phyloP scores from a whole-genome alignment of 2,329 filamentous ascomycete genomes.

The Madurella mycetomatis region DNA sequence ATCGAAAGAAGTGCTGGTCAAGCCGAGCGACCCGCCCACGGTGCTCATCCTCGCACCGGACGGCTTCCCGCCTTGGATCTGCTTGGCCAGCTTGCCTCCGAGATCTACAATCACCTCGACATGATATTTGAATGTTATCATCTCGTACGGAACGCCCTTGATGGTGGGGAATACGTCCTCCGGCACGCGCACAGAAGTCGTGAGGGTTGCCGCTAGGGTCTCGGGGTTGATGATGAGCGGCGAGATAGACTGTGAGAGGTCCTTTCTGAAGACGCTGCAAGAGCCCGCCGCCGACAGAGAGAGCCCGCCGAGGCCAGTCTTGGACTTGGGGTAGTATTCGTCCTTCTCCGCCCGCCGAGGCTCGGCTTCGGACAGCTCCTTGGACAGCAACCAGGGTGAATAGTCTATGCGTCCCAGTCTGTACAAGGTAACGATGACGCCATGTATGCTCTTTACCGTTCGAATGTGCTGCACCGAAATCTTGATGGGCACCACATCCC shows the following conservation, averaged over 20 bases:
- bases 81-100: slow-evolving; percentile 76
- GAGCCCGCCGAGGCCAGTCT: slow-evolving; percentile 79
- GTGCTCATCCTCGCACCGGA: slow-evolving; percentile 36
- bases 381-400: slow-evolving; percentile 50
- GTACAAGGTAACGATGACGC: slow-evolving; percentile 89
- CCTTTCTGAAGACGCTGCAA: slow-evolving; percentile 91
- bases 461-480: slow-evolving; percentile 86
- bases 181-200: slow-evolving; percentile 77
- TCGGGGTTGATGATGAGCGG: slow-evolving; percentile 82
- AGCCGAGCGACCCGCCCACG: slow-evolving; percentile 30
- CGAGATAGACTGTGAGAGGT: slow-evolving; percentile 81
- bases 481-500: slow-evolving; percentile 75
- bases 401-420: slow-evolving; percentile 88
- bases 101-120: slow-evolving; percentile 90
- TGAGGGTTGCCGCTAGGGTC: slow-evolving; percentile 74
- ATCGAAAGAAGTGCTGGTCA: slow-evolving; percentile 31
- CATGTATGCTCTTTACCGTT: slow-evolving; percentile 82
- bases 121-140: slow-evolving; percentile 94
- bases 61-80: slow-evolving; percentile 59
- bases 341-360: slow-evolving; percentile 68
- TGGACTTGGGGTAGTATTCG: slow-evolving; percentile 81
- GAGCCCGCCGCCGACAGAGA: slow-evolving; percentile 82
- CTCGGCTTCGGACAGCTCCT: slow-evolving; percentile 54
- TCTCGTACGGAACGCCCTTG: slow-evolving; percentile 78
- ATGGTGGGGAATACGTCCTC: slow-evolving; percentile 93